Conservation (phyloP, 768 basidiomycete genomes). For the Leccinum longicurvipes region DNA sequence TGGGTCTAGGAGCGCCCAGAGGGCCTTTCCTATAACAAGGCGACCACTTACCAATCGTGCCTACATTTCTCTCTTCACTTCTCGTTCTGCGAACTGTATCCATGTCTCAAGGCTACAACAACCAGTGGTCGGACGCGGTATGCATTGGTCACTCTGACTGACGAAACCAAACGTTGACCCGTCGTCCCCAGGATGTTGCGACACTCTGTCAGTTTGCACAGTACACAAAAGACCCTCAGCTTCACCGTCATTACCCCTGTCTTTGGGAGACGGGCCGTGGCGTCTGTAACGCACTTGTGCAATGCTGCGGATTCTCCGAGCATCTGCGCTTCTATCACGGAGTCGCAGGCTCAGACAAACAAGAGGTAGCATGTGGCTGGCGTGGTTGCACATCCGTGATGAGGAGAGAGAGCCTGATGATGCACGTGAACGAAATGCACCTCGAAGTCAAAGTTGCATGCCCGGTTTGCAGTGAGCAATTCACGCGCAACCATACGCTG, state of each 20-base stretch:
- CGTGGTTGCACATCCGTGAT: slow-evolving; percentile 12
- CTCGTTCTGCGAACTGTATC: neutral
- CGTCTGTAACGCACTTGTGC: slow-evolving; percentile 7
- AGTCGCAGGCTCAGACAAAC: slow-evolving; percentile 15
- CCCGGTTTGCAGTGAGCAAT: slow-evolving; percentile 15
- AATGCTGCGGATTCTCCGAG: slow-evolving; percentile 9
- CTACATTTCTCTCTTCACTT: neutral
- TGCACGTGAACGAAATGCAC: slow-evolving; percentile 27
- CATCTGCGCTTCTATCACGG: slow-evolving; percentile 23
- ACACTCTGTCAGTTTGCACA: neutral
- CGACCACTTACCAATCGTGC: slow-evolving; percentile 1
- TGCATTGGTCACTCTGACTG: neutral
- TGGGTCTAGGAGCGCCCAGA: too few species aligned
- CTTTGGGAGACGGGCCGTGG: slow-evolving; percentile 5
- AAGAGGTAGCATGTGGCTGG: slow-evolving; percentile 17
- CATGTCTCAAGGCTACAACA: slow-evolving; percentile 11
- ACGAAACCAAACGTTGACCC: slow-evolving; percentile 1
- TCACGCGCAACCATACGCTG: slow-evolving; percentile 24
- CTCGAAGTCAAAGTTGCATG: slow-evolving; percentile 15
- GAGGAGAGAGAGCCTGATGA: slow-evolving; percentile 27
- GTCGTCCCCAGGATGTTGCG: slow-evolving; percentile 5
- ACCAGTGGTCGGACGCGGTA: slow-evolving; percentile 6
- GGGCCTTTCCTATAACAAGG: too few species aligned
- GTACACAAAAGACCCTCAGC: neutral
- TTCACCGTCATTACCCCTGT: slow-evolving; percentile 11